Base-by-base conservation (phyloP, 139 green algal species). In the Chlamydomonas asymmetrica region DNA sequence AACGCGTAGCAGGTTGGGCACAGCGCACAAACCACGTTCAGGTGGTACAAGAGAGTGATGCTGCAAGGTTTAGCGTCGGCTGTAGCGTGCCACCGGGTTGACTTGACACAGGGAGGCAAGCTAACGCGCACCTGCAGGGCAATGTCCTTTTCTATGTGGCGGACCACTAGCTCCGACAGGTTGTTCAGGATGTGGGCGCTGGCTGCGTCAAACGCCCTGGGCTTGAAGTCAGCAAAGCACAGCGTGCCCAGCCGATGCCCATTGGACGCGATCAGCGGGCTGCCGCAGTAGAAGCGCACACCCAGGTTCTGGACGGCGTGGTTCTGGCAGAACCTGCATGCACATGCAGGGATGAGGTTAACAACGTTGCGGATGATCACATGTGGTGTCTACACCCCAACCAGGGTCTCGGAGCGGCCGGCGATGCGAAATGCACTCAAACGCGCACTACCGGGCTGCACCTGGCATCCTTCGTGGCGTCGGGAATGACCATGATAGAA, bases 81-180 rank as follows among this genome's bases (percentile, higher is more conserved):
- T n/a, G n/a, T n/a, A n/a, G n/a, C n/a, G n/a, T n/a, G n/a, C n/a
- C n/a, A n/a, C n/a, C n/a, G n/a, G n/a, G n/a, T n/a, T n/a, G n/a
- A n/a, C n/a, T n/a, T n/a, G n/a, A n/a, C n/a, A n/a, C n/a, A n/a
- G n/a, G n/a, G n/a, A n/a, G n/a, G n/a, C n/a, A n/a, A n/a, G n/a
- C n/a, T n/a, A n/a, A n/a, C n/a, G 32, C 32, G n/a, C 54, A 85
- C 60, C 68, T 80, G 74, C 69, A 81, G 63, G 2, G 69, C 68
- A n/a, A 85, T 81, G 48, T 85, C 80, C 62, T 81, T 92, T 70
- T 96, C 92, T 45, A 94, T 80, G 56, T 94, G 90, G 2, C 89
- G 81, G 48, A 95, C 88, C 3, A 90, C 88, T n/a, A 96, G 79
- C 71, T 96, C 90, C 5, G 91, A 86, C 73, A 97, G 84, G 65